Evolutionary conservation across 331 rosid genomes (phyloP).

Genomic region (Malus hybrid): DNA sequence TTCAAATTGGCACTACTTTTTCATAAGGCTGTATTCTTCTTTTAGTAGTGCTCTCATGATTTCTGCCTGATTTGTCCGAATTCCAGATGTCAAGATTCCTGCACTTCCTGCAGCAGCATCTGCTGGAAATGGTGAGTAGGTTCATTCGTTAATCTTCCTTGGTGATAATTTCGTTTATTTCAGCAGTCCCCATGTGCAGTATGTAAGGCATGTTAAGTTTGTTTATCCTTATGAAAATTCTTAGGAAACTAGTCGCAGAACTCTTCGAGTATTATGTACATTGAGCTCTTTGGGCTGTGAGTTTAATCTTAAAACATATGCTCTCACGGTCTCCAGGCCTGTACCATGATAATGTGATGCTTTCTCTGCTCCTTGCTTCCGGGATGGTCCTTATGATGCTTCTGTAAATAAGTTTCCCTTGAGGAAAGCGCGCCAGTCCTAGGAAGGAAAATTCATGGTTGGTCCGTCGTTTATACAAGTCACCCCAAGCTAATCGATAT

Average conservation of each 20-base stretch:
- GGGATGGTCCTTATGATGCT: constrained; percentile 34
- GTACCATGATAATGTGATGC: constrained; percentile 19
- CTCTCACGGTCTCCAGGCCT: constrained; percentile 47
- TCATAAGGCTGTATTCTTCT: background rate
- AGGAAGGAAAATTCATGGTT: constrained; percentile 3
- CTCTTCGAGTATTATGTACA: too few species aligned
- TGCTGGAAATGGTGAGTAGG: constrained; percentile 53
- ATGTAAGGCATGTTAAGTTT: background rate
- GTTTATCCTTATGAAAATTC: background rate
- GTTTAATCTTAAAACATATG: background rate
- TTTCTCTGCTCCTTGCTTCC: constrained; percentile 35
- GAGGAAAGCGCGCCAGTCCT: constrained; percentile 19
- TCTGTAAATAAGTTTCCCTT: constrained; percentile 21
- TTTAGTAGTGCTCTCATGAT: background rate
- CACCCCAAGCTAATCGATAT: constrained; percentile 3
- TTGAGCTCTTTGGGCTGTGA: background rate
- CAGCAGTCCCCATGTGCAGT: background rate
- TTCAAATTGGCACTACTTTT: background rate
- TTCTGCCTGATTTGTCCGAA: constrained; percentile 12
- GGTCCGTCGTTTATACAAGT: constrained; percentile 11
- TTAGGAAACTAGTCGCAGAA: background rate
- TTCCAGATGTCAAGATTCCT: constrained; percentile 83
- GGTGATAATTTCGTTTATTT: background rate
- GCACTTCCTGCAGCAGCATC: constrained; percentile 98
- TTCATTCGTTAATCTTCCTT: background rate